Evolutionary conservation across 176 grass and related monocot genomes (phyloP).

Genomic region (Panicum miliaceum): DNA sequence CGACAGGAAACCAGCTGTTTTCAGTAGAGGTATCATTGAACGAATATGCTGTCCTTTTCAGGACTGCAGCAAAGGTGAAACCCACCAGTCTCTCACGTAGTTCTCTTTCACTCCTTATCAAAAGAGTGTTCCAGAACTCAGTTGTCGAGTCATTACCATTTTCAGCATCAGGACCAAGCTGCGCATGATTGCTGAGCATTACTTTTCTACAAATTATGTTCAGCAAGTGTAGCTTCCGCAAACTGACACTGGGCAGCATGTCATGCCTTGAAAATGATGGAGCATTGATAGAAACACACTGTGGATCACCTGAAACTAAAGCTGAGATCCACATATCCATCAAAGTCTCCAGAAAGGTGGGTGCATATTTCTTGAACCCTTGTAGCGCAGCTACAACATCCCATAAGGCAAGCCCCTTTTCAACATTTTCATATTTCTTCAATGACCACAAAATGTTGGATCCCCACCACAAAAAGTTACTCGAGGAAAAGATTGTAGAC

Average conservation of each 20-base stretch:
- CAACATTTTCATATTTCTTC: conserved; percentile 65
- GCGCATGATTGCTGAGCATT: conserved; percentile 39
- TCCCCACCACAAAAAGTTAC: conserved; percentile 59
- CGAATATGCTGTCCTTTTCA: conserved; percentile 35
- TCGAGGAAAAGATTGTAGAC: conserved; percentile 41
- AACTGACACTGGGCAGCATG: conserved; percentile 53
- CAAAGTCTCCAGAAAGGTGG: conserved; percentile 55
- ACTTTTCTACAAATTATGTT: conserved; percentile 81
- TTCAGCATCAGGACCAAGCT: conserved; percentile 21
- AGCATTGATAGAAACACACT: conserved; percentile 43
- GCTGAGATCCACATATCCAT: conserved; percentile 61
- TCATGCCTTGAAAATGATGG: conserved; percentile 28
- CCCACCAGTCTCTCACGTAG: conserved; percentile 61
- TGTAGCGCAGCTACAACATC: conserved; percentile 64
- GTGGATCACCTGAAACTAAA: conserved; percentile 50
- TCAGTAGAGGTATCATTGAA: conserved; percentile 26
- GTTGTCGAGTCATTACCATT: conserved; percentile 24
- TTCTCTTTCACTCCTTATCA: conserved; percentile 74
- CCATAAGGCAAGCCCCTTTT: conserved; percentile 63
- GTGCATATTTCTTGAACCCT: conserved; percentile 56
- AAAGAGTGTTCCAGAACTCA: conserved; percentile 66
- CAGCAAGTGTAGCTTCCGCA: conserved; percentile 70
- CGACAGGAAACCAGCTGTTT: conserved; percentile 55
- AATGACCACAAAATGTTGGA: conserved; percentile 68
- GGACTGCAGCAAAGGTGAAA: conserved; percentile 65